Base-by-base conservation (phyloP, 2,329 filamentous ascomycete species). In the Scedosporium aurantiacum region DNA sequence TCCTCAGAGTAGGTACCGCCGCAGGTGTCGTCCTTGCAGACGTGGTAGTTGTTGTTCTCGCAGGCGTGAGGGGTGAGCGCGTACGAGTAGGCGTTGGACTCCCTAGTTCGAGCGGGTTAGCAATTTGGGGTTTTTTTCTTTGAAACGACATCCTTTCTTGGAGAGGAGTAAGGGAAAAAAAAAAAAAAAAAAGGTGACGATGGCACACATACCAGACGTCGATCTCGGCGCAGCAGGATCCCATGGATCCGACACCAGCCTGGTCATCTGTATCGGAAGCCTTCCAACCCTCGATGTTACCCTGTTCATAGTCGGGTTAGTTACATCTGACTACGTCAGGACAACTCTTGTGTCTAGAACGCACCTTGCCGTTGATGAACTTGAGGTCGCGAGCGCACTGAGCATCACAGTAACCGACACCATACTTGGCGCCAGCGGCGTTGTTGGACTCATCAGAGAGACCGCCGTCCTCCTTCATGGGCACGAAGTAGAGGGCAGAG, bases 401-500 rank as follows among this genome's bases (percentile, higher is more conserved):
- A 5, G 76, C 71, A 62, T 80, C 78, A 64, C 79, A 82, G 72
- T 80, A 79, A 50, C 81, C 81, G 40, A 80, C 82, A 65, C 81
- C 81, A 69, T 81, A 83, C 68, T 79, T 76, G 66, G 80, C 80
- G 59, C 74, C 74, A 32, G 73, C 74, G 61, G 70, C 69, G 70
- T 76, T 82, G 70, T 72, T 74, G 23, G 72, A 60, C 65, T 77
- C 78, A 66, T 74, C 75, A 68, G 69, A 66, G 67, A 75, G 70
- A 60, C 80, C 81, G 65, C 80, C 80, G 62, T 82, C 78, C 40
- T 74, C 71, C 21, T 81, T 76, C 82, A 84, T 84, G 63, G 78
- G 73, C 16, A 80, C 75, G 57, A 83, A 78, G 72, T 87, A 87
- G 43, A 88, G 71, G 28, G 85, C 85, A 60, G 83, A 83, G 72